Evolutionary conservation across 768 basidiomycete genomes (phyloP).

Genomic region (Boletales sp.): DNA sequence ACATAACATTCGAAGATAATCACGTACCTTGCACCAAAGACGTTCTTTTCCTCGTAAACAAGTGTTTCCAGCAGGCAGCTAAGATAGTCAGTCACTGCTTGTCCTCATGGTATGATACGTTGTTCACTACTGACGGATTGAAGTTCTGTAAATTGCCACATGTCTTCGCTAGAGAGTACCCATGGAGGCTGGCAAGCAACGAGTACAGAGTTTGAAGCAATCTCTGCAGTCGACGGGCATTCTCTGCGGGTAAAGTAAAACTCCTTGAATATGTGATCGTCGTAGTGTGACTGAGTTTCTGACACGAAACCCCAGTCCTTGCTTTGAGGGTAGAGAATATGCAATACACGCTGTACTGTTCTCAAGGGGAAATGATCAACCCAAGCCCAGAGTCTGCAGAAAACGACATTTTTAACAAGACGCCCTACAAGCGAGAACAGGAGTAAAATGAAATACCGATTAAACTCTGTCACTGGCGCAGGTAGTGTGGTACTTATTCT

Average conservation of each 20-base stretch:
- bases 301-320: constrained; percentile 41
- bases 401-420: neutral
- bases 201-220: constrained; percentile 37
- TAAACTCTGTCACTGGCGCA: constrained; percentile 30
- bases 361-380: constrained; percentile 32
- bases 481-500: constrained; percentile 21
- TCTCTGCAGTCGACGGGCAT: constrained; percentile 19
- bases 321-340: constrained; percentile 42
- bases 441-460: constrained; percentile 20
- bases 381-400: constrained; percentile 28
- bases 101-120: neutral
- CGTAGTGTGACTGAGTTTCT: constrained; percentile 30
- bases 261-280: constrained; percentile 41
- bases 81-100: constrained; percentile 4
- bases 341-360: constrained; percentile 36
- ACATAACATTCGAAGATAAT: neutral
- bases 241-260: constrained; percentile 40
- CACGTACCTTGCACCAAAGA: constrained; percentile 57
- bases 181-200: constrained; percentile 62
- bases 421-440: neutral
- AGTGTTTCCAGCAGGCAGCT: constrained; percentile 32
- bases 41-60: constrained; percentile 49
- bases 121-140: constrained; percentile 19
- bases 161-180: constrained; percentile 51
- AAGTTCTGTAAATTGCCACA: constrained; percentile 49